Evolutionary conservation across 1,139 yeast genomes (phyloP).

Genomic region (Saccharomyces hybrid): DNA sequence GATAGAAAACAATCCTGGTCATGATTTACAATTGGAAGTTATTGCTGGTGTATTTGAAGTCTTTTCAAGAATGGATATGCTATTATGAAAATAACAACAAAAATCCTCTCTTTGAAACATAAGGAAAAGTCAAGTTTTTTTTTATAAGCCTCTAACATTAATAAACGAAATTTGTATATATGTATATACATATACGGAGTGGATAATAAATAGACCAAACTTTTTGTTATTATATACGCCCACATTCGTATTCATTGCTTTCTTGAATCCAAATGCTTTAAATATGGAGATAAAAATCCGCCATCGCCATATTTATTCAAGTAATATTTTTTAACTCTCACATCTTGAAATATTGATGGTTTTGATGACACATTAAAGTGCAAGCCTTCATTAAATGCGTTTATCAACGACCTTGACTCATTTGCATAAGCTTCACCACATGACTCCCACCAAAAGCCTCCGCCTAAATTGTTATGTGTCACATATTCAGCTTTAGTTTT

Average conservation of each 20-base stretch:
- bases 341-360: conserved; percentile 15
- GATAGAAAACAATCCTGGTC: conserved; percentile 45
- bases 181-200: not conserved
- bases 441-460: conserved; percentile 96
- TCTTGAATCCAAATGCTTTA: not conserved
- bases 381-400: conserved; percentile 16
- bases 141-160: not conserved
- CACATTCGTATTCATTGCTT: not conserved
- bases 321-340: conserved; percentile 17
- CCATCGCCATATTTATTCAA: conserved; percentile 12
- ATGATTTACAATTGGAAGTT: conserved; percentile 74
- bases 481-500: conserved; percentile 55
- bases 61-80: conserved; percentile 42
- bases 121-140: not conserved
- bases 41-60: conserved; percentile 74
- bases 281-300: conserved; percentile 12
- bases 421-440: conserved; percentile 50
- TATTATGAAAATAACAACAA: conserved; percentile 20
- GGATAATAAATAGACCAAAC: not conserved
- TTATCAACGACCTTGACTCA: conserved; percentile 36
- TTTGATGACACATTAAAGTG: conserved; percentile 8
- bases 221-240: not conserved
- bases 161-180: not conserved
- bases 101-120: not conserved
- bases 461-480: conserved; percentile 45